Evolutionary conservation across 441 rosid genomes (phyloP), one percentile per base, ranked within the genome.

Genomic region (Sinapis alba): DNA sequence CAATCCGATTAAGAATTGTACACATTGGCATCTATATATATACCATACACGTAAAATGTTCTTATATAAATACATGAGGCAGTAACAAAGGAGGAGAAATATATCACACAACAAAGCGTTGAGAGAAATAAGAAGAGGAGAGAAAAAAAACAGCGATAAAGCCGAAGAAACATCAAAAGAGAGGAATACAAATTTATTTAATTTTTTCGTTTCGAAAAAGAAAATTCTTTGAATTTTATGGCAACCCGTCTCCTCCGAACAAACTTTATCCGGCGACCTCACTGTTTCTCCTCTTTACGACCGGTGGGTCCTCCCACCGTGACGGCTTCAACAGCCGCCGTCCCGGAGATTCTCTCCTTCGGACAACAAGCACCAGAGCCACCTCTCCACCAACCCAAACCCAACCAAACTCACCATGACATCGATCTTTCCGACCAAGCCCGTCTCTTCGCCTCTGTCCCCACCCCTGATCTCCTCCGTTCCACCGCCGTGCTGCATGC

Each of bases 381-480:
- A 15, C 71, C 51, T 58, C 58, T 77, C 23, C 73, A 65, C 73
- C 76, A 71, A 68, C 74, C 60, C 5, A 79, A 71, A 58, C 63
- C 28, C 24, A 24, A 63, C 28, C 67, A 63, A 19, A 16, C 50
- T 34, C 65, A 76, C 43, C 19, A 21, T 78, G 12, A 32, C 72
- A 77, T 94, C 34, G 88, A 94, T 74, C 76, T 92, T 5, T 21
- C 71, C 23, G 87, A 89, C 34, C 87, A 82, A 51, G 81, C 82
- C 41, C 84, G 84, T 65, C 89, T 92, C 3, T 94, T 89, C 63
- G 28, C 83, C 8, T 59, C 80, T 13, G 5, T 89, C 2, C 72
- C 95, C 0, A 77, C 89, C 7, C 5, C 71, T 3, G 87, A 86
- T 64, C 87, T 92, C 16, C 6, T 89, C 16, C 94, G 86, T 4